Evolutionary conservation across 2,329 filamentous ascomycete species (phyloP), one percentile per base, ranked within the genome.

Genomic region (Paraphoma chrysanthemicola): DNA sequence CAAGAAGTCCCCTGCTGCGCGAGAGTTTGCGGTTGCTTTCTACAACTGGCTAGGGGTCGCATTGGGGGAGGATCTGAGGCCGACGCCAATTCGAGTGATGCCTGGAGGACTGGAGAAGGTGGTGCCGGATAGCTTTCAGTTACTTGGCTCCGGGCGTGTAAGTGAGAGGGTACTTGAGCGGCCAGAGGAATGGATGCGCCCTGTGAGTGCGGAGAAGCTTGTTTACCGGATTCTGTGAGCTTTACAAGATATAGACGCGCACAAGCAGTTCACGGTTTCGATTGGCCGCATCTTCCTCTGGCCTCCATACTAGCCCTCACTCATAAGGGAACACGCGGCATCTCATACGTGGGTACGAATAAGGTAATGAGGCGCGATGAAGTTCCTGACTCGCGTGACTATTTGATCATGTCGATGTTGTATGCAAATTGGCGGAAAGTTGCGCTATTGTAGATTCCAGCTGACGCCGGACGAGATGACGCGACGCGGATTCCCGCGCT

Each of bases 191-290:
- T 72, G 71, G 48, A 79, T 80, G 77, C 67, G 60, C 1, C 76
- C 78, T 0, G 64, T 81, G 0, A 78, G 78, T 51, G 77, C 67
- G 0, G 78, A 81, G 63, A 81, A 81, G 62, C 48, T 80, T 14
- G 62, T 69, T 6, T 67, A 66, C 59, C 41, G 28, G 6, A 31
- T 68, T 28, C 53, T 29, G 48, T 33, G 36, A 29, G 33, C 33
- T 36, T 36, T 23, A 5, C 23, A 23, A 5, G 23, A 23, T 23
- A 23, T 23, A 5, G 23, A 23, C 23, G 23, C 23, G 23, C 23
- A 23, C 2, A 23, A 23, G 23, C 23, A 23, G 23, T 23, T 23
- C 5, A 2, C 23, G 23, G 5, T 23, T 23, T 23, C 23, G 5
- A 23, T 23, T 23, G 23, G 5, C 23, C 23, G 23, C 5, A 23